phyloP scores from a whole-genome alignment of 2,329 filamentous ascomycete genomes.

The Myriosclerotinia scirpicola region DNA sequence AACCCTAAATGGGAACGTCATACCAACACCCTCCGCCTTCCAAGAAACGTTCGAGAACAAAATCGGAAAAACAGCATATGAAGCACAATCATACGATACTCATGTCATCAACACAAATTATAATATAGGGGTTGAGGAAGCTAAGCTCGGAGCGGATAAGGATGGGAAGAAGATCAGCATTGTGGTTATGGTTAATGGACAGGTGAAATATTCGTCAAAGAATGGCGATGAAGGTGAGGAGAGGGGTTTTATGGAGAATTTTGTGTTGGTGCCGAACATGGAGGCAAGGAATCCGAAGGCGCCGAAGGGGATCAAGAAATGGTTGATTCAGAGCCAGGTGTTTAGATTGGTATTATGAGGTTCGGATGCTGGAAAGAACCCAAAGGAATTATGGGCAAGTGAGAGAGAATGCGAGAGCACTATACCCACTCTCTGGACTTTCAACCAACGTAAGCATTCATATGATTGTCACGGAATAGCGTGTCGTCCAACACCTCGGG shows the following conservation, averaged over 20 bases:
- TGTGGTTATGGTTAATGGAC: conserved; percentile 71
- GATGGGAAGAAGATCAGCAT: conserved; percentile 66
- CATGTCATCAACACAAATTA: conserved; percentile 75
- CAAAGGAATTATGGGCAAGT: background rate
- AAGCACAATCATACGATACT: conserved; percentile 73
- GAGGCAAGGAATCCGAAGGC: conserved; percentile 55
- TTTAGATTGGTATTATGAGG: conserved; percentile 51
- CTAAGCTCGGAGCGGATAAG: conserved; percentile 44
- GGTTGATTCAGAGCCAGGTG: conserved; percentile 71
- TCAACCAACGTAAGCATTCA: background rate
- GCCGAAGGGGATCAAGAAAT: conserved; percentile 54
- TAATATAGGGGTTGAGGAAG: conserved; percentile 55
- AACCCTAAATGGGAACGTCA: conserved; percentile 72
- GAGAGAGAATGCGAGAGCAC: background rate
- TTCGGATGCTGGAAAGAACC: background rate
- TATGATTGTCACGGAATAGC: background rate
- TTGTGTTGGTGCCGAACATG: conserved; percentile 79
- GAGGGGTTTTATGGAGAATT: conserved; percentile 75
- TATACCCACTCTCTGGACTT: background rate
- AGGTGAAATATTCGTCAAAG: conserved; percentile 63
- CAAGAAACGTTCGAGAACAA: conserved; percentile 67
- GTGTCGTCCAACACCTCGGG: background rate
- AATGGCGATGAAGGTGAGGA: conserved; percentile 55
- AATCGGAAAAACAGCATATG: conserved; percentile 61
- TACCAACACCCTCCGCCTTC: conserved; percentile 63